Evolutionary conservation across 768 basidiomycete genomes (phyloP), one percentile per base, ranked within the genome.

Genomic region (Pleurotus tuber-regium): DNA sequence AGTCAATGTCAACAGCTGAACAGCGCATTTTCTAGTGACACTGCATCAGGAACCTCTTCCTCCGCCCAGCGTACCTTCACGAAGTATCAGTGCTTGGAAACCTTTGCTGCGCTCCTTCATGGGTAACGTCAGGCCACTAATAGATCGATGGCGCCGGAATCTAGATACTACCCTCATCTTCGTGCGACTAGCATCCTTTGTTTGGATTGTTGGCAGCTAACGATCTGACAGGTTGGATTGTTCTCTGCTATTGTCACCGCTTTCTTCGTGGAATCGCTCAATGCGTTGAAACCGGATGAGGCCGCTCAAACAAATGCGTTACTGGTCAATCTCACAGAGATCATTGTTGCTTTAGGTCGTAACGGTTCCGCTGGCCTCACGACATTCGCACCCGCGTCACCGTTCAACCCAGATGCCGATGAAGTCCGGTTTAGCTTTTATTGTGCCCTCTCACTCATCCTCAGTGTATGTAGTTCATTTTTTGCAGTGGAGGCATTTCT

Each of bases 251-350:
- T 61, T 18, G 52, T 61, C 3, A 61, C 55, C 35, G 53, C 59
- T 2, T 61, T 61, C 25, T 57, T 61, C 7, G 57, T 61, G 14
- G 41, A 61, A 4, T 58, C 59, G 1, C 50, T 58, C 5, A 24
- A 53, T 8, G 38, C 42, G 8, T 36, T 61, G 26, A 16, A 46
- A 18, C 52, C 30, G 25, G 49, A 51, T 24, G 50, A 54, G 26
- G 35, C 24, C 29, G 51, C 40, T 25, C 51, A 47, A 11, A 65
- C 68, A 44, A 42, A 71, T 61, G 41, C 67, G 58, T 9, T 69
- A 62, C 33, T 71, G 56, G 19, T 58, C 59, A 43, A 70, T 29
- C 54, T 71, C 61, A 71, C 54, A 31, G 33, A 48, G 29, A 47
- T 36, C 50, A 16, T 63, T 31, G 40, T 51, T 23, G 42, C 33